A percentile compares a stretch with the other conserved stretches of the same genome.
Evolutionary conservation across 371 early-diverging fungal genomes (phyloP).

Genomic region (Blastocladiella emersonii): DNA sequence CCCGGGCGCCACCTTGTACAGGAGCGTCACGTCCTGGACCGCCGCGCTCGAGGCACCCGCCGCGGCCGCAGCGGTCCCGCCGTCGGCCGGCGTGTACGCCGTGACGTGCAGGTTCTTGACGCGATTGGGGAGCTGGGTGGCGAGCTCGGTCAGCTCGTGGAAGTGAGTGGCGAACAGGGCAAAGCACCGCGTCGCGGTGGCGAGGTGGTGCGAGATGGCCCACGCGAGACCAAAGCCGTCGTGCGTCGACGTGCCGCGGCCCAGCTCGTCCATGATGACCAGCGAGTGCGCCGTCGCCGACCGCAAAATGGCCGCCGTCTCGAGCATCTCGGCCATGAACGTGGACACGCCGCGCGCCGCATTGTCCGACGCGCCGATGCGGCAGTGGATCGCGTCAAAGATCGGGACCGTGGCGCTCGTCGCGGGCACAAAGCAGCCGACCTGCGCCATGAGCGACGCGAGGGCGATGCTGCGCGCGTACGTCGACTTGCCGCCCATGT

Average conservation of each 20-base stretch:
- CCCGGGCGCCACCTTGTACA: slow-evolving; percentile 78
- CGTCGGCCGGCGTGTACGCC: slow-evolving; percentile 36
- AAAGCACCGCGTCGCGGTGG: slow-evolving; percentile 57
- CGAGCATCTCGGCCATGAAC: slow-evolving; percentile 97
- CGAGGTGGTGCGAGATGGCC: slow-evolving; percentile 37
- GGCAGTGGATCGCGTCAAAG: slow-evolving; percentile 93
- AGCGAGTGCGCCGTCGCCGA: slow-evolving; percentile 88
- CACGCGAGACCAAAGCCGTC: slow-evolving; percentile 55
- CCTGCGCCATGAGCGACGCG: slow-evolving; percentile 91
- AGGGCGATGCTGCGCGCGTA: slow-evolving; percentile 53
- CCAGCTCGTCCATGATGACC: slow-evolving; percentile 98
- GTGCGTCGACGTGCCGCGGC: slow-evolving; percentile 96
- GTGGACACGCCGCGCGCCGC: slow-evolving; percentile 94
- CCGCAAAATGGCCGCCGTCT: slow-evolving; percentile 89
- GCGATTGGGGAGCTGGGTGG: slow-evolving; percentile 40
- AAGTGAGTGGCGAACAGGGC: slow-evolving; percentile 96
- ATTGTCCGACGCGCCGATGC: slow-evolving; percentile 97
- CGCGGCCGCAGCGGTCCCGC: slow-evolving; percentile 10
- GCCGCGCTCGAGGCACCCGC: slow-evolving; percentile 1
- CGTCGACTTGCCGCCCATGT: slow-evolving; percentile 60
- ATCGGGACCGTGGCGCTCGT: slow-evolving; percentile 7
- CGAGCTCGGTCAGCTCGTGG: slow-evolving; percentile 85
- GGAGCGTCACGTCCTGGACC: slow-evolving; percentile 52
- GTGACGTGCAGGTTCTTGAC: slow-evolving; percentile 82
- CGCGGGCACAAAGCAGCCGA: slow-evolving; percentile 96